Evolutionary conservation across 2,329 filamentous ascomycete genomes (phyloP).

Genomic region (Talaromyces sp.): DNA sequence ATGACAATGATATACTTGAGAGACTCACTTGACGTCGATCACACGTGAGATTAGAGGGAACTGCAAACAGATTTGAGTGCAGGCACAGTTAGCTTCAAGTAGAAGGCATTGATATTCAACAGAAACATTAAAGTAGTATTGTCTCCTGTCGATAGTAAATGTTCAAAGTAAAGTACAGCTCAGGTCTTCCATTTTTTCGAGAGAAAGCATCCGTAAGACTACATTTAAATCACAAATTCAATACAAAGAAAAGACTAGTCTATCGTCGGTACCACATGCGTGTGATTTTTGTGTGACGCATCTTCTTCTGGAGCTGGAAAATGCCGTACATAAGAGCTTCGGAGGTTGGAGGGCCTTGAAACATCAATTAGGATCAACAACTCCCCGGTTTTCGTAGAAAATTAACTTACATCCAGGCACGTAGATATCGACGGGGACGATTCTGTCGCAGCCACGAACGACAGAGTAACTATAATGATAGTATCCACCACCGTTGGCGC

Average conservation of each 20-base stretch:
- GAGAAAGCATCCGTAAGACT: neutral
- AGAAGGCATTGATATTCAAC: conserved; percentile 20
- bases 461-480: conserved; percentile 86
- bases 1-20: neutral
- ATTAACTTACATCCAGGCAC: conserved; percentile 69
- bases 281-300: conserved; percentile 58
- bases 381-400: neutral
- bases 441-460: conserved; percentile 71
- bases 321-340: conserved; percentile 62
- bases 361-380: conserved; percentile 19
- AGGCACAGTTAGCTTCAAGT: neutral
- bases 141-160: conserved; percentile 14
- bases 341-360: conserved; percentile 49
- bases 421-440: conserved; percentile 81
- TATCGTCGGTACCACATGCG: conserved; percentile 58
- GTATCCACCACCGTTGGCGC: conserved; percentile 81
- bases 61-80: neutral
- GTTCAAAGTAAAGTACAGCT: conserved; percentile 23
- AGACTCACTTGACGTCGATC: neutral
- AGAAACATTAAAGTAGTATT: conserved; percentile 5
- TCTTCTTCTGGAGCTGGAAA: conserved; percentile 78
- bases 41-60: neutral
- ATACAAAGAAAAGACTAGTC: conserved; percentile 11
- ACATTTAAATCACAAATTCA: conserved; percentile 8
- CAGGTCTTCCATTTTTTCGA: conserved; percentile 20